phyloP scores from a whole-genome alignment of 768 basidiomycete genomes.

The Harrya chromipes region DNA sequence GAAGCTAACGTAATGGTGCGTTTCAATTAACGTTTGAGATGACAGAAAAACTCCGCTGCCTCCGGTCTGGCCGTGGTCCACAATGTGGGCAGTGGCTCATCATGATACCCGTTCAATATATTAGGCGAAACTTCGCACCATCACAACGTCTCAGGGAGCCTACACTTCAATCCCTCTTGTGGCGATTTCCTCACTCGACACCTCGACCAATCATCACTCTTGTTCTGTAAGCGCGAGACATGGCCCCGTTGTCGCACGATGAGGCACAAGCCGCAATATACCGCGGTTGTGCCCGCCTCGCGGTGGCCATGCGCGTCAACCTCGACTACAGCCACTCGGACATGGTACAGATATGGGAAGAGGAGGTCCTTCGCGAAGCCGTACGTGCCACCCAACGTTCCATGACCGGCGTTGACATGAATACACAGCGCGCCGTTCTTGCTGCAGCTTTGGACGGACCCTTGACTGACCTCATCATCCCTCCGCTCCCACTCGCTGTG shows the following conservation, averaged over 20 bases:
- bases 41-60: too few species aligned
- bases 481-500: background rate
- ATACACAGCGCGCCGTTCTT: background rate
- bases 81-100: too few species aligned
- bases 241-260: background rate
- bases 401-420: too few species aligned
- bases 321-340: background rate
- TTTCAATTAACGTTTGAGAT: too few species aligned
- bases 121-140: too few species aligned
- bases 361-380: background rate
- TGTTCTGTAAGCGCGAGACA: background rate
- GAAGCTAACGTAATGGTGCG: too few species aligned
- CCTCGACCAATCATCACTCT: too few species aligned
- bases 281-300: slow-evolving; percentile 4
- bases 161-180: too few species aligned
- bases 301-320: background rate
- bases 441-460: background rate
- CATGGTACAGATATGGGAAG: slow-evolving; percentile 2
- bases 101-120: too few species aligned
- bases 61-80: too few species aligned
- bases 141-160: too few species aligned
- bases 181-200: too few species aligned
- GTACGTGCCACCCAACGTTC: background rate
- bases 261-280: background rate
- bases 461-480: slow-evolving; percentile 1